Base-by-base conservation (phyloP, 345 rosid species). In the Draba incana region DNA sequence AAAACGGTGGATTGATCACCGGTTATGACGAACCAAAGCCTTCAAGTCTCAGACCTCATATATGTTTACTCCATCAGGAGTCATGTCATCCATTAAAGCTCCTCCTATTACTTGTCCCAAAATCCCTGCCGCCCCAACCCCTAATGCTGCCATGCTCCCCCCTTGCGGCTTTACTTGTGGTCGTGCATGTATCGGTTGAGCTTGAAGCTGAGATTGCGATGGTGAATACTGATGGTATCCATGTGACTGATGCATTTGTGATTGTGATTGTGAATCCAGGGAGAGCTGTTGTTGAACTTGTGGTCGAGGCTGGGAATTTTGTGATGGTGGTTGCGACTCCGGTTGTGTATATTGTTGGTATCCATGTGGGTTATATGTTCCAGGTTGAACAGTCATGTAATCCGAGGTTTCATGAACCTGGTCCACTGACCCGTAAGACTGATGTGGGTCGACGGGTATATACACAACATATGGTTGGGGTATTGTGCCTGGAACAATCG, bases 91-190 rank as follows among this genome's bases (percentile, higher is more conserved):
- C 2, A 86, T 70, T 65, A 89, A 55, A 62, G 88, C 77, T 57
- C 89, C 91, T 7, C 92, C 91, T 2, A 89, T 28, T 15, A 75
- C 68, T 53, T 90, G 87, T 30, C 90, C 92, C 0, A 81, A 16
- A 78, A 84, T 33, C 10, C n/a, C n/a, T n/a, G 86, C 87, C 0
- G 86, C 83, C 10, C 93, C 96, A 48, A 85, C 11, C 33, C 93
- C 86, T 80, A 49, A 1, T 5, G 37, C 30, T 15, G 81, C 35
- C 4, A 75, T 81, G 16, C 66, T 83, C 79, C 70, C 84, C 75
- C 75, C 79, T 2, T 56, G 73, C 3, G 45, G 44, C 20, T 28
- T 45, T 6, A 2, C 20, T 44, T n/a, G 10, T 33, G 65, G 27
- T 44, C 23, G 35, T 31, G 6, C 6, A 4, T 31, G 35, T 33